These are phyloP conservation scores for Ceratopteris richardii DNA, from an alignment of 75 land plant species.

Conservation along the genomic window DNA sequence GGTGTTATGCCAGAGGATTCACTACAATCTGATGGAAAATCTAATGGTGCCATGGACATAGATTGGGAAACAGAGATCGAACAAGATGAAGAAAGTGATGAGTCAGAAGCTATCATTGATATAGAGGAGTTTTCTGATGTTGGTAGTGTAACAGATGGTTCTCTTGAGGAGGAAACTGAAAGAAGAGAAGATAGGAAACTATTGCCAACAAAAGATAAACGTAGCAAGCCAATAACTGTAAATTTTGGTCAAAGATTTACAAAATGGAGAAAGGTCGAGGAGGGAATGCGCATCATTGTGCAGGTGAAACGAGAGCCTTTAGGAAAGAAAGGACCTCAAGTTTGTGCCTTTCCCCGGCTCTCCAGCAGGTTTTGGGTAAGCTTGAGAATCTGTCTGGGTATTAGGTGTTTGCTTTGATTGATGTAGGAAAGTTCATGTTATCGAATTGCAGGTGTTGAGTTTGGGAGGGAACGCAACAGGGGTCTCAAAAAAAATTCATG, in stretches of 20 bases:
- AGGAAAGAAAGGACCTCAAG: slow-evolving; percentile 81
- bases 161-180: not conserved
- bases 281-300: slow-evolving; percentile 81
- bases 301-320: slow-evolving; percentile 90
- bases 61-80: slow-evolving; percentile 26
- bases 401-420: no score
- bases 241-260: slow-evolving; percentile 25
- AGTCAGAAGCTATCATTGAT: slow-evolving; percentile 7
- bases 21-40: not conserved
- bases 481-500: slow-evolving; percentile 71
- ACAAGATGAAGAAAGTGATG: slow-evolving; percentile 30
- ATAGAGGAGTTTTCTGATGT: slow-evolving; percentile 15
- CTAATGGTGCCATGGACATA: not conserved
- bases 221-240: slow-evolving; percentile 9
- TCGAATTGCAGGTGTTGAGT: slow-evolving; percentile 37
- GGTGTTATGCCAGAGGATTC: slow-evolving; percentile 8
- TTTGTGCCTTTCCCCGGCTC: slow-evolving; percentile 70
- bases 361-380: slow-evolving; percentile 91
- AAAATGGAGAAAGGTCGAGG: slow-evolving; percentile 56
- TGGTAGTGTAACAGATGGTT: slow-evolving; percentile 8
- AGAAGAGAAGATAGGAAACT: slow-evolving; percentile 1
- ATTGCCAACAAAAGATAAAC: not conserved
- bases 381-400: not conserved
- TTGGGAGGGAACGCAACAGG: slow-evolving; percentile 56
- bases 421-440: no score